A percentile compares a stretch with the other conserved stretches of the same genome.
phyloP scores from a whole-genome alignment of 164 flowering plant species.

The Saururus chinensis region DNA sequence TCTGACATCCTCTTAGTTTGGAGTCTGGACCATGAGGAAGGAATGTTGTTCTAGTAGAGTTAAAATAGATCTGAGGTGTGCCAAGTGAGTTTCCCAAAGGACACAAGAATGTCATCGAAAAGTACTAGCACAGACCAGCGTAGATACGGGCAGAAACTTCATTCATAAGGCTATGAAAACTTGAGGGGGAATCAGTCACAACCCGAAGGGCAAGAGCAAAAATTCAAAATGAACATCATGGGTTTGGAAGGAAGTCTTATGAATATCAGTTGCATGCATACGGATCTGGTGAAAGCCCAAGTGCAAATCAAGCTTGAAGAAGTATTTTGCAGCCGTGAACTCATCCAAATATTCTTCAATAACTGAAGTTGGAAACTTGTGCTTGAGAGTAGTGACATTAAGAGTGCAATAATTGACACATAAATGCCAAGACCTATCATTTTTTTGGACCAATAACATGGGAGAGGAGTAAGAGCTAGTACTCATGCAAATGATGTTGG shows the following conservation, averaged over 20 bases:
- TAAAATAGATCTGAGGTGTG: too few relatives aligned
- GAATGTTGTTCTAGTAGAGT: too few relatives aligned
- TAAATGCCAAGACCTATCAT: not conserved
- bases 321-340: not conserved
- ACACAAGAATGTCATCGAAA: not conserved
- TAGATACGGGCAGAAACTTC: not conserved
- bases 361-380: not conserved
- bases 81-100: too few relatives aligned
- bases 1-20: too few relatives aligned
- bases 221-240: not conserved
- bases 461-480: too few relatives aligned
- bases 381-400: not conserved
- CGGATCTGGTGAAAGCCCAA: not conserved
- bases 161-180: not conserved
- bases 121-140: not conserved
- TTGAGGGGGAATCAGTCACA: not conserved
- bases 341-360: not conserved
- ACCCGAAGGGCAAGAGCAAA: not conserved
- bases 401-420: not conserved
- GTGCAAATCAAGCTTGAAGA: not conserved
- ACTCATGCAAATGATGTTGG: not conserved
- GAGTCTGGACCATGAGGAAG: too few relatives aligned
- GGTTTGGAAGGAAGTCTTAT: not conserved
- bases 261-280: not conserved
- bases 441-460: not conserved